phyloP scores from a whole-genome alignment of 306 rosid genomes.

The Corylus americana region DNA sequence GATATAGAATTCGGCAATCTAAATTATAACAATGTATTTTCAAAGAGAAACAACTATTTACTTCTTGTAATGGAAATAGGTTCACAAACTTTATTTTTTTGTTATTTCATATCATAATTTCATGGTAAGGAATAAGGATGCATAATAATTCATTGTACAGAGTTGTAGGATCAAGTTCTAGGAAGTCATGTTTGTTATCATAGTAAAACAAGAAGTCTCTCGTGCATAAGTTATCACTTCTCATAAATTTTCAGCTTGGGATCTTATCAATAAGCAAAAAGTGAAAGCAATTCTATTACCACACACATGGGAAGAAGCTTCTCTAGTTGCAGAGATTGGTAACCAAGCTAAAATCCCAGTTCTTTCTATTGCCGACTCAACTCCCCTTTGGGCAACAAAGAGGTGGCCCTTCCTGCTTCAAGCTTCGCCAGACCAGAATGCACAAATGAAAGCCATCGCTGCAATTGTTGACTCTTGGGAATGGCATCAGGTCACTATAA shows the following conservation, averaged over 20 bases:
- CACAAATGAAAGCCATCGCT: slow-evolving; percentile 49
- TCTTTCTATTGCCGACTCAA: slow-evolving; percentile 40
- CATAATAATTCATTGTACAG: no score
- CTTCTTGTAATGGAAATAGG: no score
- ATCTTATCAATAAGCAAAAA: slow-evolving; percentile 28
- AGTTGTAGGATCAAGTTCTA: no score
- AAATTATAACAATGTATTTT: no score
- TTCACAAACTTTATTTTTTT: no score
- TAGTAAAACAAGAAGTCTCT: slow-evolving; percentile 16
- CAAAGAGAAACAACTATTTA: no score
- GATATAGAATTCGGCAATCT: no score
- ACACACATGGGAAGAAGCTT: slow-evolving; percentile 50
- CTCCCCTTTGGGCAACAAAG: slow-evolving; percentile 48
- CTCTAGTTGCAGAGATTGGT: slow-evolving; percentile 39
- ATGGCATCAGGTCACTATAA: slow-evolving; percentile 40
- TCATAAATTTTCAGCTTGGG: slow-evolving; percentile 39
- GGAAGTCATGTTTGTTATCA: neutral
- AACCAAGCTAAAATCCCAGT: slow-evolving; percentile 33
- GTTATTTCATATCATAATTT: no score
- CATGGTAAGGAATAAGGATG: no score
- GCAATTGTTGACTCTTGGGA: slow-evolving; percentile 44
- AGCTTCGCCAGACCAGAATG: slow-evolving; percentile 26
- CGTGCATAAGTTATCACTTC: neutral
- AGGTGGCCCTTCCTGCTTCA: slow-evolving; percentile 45
- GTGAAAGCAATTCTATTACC: slow-evolving; percentile 51